Base-by-base conservation (phyloP, 768 basidiomycete genomes). In the Suillus variegatus region DNA sequence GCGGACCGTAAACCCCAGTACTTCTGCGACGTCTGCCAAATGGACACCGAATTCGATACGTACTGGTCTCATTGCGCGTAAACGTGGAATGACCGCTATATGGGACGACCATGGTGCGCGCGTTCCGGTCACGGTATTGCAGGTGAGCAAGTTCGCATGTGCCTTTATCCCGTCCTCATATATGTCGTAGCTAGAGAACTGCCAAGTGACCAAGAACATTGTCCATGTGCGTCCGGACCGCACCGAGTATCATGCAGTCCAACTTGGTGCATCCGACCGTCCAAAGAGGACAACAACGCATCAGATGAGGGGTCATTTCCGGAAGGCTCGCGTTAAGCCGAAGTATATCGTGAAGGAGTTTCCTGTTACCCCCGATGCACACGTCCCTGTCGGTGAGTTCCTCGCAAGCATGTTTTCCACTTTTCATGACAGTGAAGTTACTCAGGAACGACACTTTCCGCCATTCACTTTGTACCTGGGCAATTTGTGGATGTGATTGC, bases 401-500 rank as follows among this genome's bases (percentile, higher is more conserved):
- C 43, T 60, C 62, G 40, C 28, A 61, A 40, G 43, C n/a, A 60
- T n/a, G 56, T 20, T 35, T 32, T 64, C 25, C 9, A 32, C 51
- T 20, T 36, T n/a, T 60, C 32, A 51, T 32, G 63, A 32, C 63
- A 51, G 47, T 54, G 62, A 32, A 36, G 41, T 13, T 12, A 49
- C 25, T 49, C 67, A 96, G 95, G 97, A 38, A 95, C 96, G 0
- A 91, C 88, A 14, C 73, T 99, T 46, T 95, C 92, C 56, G 94
- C 95, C 0, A 84, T 92, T 51, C 97, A 99, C 76, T 99, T 97
- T 71, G 97, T 99, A 9, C 97, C 97, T 0, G 97, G 97, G 0
- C 97, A 99, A 75, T 94, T 84, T 73, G 94, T 99, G 14, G 97
- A 99, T 76, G 92, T 95, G 7, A 83, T 92, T 67, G 92, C 92